A percentile compares a stretch with the other conserved stretches of the same genome.
Evolutionary conservation across 2,329 filamentous ascomycete genomes (phyloP).

Genomic region (Talaromyces piceae): DNA sequence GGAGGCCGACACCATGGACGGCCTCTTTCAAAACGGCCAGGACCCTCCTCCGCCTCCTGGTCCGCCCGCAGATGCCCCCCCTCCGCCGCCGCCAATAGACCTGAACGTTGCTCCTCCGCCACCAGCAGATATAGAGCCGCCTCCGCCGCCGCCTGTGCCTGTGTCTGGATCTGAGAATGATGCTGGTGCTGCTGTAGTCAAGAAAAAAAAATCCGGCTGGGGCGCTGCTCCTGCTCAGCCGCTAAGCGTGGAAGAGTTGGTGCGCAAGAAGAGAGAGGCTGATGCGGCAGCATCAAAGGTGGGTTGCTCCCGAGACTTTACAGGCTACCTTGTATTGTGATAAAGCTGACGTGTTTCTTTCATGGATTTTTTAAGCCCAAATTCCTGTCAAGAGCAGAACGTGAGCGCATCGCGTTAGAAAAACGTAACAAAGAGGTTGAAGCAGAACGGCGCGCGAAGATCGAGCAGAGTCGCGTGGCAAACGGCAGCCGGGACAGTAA

Average conservation of each 20-base stretch:
- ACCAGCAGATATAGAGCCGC: conserved; percentile 32
- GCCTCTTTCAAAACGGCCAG: conserved; percentile 24
- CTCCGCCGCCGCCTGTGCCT: conserved; percentile 37
- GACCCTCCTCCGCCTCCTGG: conserved; percentile 34
- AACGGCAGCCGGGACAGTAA: conserved; percentile 20
- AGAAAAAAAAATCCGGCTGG: conserved; percentile 50
- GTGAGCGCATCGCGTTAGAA: conserved; percentile 71
- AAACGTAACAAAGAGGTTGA: conserved; percentile 67
- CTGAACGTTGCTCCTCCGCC: conserved; percentile 41
- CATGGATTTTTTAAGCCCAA: conserved; percentile 57
- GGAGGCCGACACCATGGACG: conserved; percentile 24
- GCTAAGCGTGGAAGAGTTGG: conserved; percentile 76
- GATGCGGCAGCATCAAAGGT: conserved; percentile 76
- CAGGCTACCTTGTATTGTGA: conserved; percentile 13
- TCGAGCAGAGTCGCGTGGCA: conserved; percentile 23
- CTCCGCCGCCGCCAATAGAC: conserved; percentile 33
- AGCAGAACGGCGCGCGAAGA: conserved; percentile 48
- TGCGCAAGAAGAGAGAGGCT: conserved; percentile 77
- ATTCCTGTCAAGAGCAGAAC: conserved; percentile 75
- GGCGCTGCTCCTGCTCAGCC: conserved; percentile 42
- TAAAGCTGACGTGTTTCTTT: conserved; percentile 11
- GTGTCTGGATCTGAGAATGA: conserved; percentile 22
- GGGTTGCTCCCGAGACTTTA: not conserved
- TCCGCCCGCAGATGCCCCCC: conserved; percentile 39
- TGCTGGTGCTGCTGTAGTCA: conserved; percentile 27